Evolutionary conservation across 306 rosid genomes (phyloP).

Genomic region (Malus asiatica): DNA sequence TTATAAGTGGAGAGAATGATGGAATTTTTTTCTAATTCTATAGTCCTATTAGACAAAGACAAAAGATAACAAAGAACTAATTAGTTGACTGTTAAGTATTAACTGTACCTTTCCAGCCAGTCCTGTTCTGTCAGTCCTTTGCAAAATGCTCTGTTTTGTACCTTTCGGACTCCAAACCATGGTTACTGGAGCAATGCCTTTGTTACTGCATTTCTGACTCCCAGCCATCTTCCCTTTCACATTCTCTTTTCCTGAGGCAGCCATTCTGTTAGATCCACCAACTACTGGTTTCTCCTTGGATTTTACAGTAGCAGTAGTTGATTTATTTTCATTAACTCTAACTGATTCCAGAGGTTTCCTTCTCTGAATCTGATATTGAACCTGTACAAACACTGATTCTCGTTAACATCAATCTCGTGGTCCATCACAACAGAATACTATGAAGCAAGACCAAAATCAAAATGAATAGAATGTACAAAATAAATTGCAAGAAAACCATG

Average conservation of each 20-base stretch:
- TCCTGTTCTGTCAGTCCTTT: constrained; percentile 23
- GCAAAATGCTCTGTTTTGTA: constrained; percentile 14
- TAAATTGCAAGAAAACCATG: neutral
- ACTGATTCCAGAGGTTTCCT: constrained; percentile 30
- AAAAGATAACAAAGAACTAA: neutral
- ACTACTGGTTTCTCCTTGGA: constrained; percentile 31
- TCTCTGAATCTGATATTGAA: constrained; percentile 21
- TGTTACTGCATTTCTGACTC: constrained; percentile 36
- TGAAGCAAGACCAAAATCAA: neutral
- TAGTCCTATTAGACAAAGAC: neutral
- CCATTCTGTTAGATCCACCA: constrained; percentile 17
- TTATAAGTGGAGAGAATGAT: neutral
- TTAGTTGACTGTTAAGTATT: neutral
- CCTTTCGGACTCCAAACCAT: constrained; percentile 22
- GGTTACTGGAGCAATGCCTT: constrained; percentile 22
- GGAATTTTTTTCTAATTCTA: neutral
- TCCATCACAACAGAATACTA: neutral
- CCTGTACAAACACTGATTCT: constrained; percentile 24
- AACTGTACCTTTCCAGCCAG: constrained; percentile 18
- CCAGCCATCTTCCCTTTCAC: constrained; percentile 14
- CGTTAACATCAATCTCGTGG: constrained; percentile 10
- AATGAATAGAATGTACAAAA: no score
- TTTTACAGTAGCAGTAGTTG: constrained; percentile 13
- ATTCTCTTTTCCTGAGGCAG: constrained; percentile 45
- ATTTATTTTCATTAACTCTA: constrained; percentile 24